A percentile compares a stretch with the other conserved stretches of the same genome.
These are phyloP conservation scores for Macrotyloma uniflorum DNA, from an alignment of 306 rosid genomes.

Conservation along the genomic window DNA sequence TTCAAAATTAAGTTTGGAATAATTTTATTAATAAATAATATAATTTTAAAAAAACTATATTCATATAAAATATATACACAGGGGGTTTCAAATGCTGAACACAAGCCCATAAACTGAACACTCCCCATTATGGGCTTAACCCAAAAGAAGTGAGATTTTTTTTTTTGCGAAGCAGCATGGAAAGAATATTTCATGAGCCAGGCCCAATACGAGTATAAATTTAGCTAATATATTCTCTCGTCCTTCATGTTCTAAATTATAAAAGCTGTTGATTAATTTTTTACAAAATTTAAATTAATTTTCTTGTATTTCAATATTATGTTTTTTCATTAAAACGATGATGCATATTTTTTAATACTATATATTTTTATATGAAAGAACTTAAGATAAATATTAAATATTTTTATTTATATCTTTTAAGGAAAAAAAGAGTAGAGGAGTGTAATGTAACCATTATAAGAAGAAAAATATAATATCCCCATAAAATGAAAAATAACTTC, in stretches of 20 bases:
- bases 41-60: too few species aligned
- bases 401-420: too few species aligned
- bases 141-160: not conserved
- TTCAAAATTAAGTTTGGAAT: too few species aligned
- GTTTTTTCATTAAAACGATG: not conserved
- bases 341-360: not conserved
- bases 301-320: not conserved
- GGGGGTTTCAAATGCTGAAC: too few species aligned
- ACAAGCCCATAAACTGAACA: not conserved
- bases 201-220: not conserved
- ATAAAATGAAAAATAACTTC: too few species aligned
- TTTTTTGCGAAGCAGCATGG: too few species aligned
- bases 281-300: not conserved
- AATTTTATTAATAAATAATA: too few species aligned
- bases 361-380: not conserved
- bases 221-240: not conserved
- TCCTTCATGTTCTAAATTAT: not conserved
- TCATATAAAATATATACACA: too few species aligned
- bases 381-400: not conserved
- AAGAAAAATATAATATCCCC: too few species aligned
- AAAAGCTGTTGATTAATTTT: not conserved
- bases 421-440: too few species aligned
- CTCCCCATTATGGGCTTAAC: not conserved
- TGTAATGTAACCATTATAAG: too few species aligned
- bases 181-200: not conserved